These are phyloP conservation scores for Ceratobasidium sp. DNA, from an alignment of 1,284 basidiomycete genomes.

Conservation along the genomic window DNA sequence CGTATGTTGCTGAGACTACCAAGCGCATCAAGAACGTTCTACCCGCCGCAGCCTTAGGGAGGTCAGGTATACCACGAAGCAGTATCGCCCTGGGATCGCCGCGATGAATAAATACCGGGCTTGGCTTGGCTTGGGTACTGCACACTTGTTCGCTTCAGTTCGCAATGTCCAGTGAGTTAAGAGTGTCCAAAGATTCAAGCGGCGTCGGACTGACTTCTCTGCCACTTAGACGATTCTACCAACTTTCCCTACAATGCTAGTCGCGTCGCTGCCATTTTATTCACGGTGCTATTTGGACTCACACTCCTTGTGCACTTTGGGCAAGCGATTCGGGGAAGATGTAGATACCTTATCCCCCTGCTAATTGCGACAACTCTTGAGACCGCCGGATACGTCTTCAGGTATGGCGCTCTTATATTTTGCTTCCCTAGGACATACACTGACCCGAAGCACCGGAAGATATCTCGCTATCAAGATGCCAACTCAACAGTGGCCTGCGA, in stretches of 20 bases:
- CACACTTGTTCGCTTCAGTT: background rate
- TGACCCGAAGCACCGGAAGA: background rate
- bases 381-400: slow-evolving; percentile 24
- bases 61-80: background rate
- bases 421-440: background rate
- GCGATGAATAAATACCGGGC: slow-evolving; percentile 7
- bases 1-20: background rate
- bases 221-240: slow-evolving; percentile 6
- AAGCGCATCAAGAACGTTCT: background rate
- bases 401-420: background rate
- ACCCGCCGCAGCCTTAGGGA: background rate
- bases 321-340: slow-evolving; percentile 18
- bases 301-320: slow-evolving; percentile 13
- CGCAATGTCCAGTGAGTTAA: slow-evolving; percentile 22
- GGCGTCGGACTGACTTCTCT: background rate
- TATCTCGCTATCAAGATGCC: slow-evolving; percentile 32
- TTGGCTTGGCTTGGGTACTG: background rate
- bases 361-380: slow-evolving; percentile 29
- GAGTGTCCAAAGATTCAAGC: background rate
- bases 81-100: background rate
- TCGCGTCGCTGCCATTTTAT: slow-evolving; percentile 15
- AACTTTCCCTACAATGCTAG: slow-evolving; percentile 37
- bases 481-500: slow-evolving; percentile 15
- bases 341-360: slow-evolving; percentile 38
- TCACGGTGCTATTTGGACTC: slow-evolving; percentile 32